Percentiles rank a stretch among this genome's conserved stretches.
Conservation (phyloP, 305 asterid species). For the Fraxinus latifolia region DNA sequence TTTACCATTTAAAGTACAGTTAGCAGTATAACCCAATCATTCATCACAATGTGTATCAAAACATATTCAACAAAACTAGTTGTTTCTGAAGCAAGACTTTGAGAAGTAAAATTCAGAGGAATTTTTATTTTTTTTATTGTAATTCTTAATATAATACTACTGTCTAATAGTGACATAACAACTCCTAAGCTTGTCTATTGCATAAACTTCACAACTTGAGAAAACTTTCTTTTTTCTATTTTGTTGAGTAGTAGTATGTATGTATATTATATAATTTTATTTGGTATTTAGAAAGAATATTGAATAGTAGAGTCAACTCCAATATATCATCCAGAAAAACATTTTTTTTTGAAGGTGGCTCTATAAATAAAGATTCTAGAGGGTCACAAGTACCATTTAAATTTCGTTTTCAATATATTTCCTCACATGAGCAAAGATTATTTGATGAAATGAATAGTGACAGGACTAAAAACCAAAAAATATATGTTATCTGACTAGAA, state of each 20-base stretch:
- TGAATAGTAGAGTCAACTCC: background rate
- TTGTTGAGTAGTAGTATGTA: background rate
- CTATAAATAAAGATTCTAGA: background rate
- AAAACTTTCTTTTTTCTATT: background rate
- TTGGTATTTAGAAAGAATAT: background rate
- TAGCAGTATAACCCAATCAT: background rate
- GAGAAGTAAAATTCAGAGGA: background rate
- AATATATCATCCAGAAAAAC: background rate
- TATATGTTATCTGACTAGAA: background rate
- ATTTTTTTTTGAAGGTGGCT: background rate
- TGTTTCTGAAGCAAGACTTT: background rate
- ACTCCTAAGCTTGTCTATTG: background rate
- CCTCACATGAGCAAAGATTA: background rate
- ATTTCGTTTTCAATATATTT: background rate
- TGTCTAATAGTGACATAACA: background rate
- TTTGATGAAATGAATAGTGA: background rate
- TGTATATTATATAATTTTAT: too few relatives aligned
- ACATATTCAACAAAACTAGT: background rate
- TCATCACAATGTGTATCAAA: background rate
- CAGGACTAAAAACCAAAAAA: background rate
- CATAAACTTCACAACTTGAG: background rate
- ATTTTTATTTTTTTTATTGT: too few relatives aligned
- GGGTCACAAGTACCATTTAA: background rate
- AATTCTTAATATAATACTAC: background rate
- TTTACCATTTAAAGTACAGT: background rate